Percentiles rank a stretch among this genome's conserved stretches.
Evolutionary conservation across 1,284 basidiomycete genomes (phyloP).

Genomic region (Mycosarcoma mackinlayi): DNA sequence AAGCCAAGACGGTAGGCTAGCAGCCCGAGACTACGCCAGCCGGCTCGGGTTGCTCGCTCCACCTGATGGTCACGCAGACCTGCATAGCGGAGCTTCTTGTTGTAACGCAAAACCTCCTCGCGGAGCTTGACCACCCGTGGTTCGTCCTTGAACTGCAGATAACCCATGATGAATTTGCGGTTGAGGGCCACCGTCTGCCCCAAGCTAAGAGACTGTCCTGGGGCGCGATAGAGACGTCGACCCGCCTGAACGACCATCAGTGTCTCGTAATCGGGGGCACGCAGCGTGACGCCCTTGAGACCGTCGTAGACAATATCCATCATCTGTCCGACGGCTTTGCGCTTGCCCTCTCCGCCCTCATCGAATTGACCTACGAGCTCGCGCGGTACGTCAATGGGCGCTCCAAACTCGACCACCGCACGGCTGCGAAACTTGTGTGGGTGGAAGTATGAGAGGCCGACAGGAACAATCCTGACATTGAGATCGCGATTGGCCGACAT

Average conservation of each 20-base stretch:
- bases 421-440: conserved; percentile 68
- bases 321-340: conserved; percentile 88
- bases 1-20: conserved; percentile 85
- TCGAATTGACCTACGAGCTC: conserved; percentile 91
- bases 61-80: conserved; percentile 99
- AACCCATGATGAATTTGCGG: conserved; percentile 92
- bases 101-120: conserved; percentile 89
- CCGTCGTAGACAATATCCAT: conserved; percentile 93
- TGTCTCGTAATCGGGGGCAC: conserved; percentile 97
- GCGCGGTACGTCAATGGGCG: conserved; percentile 85
- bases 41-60: conserved; percentile 74
- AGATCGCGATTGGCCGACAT: conserved; percentile 66
- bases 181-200: conserved; percentile 98
- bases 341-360: conserved; percentile 86
- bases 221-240: conserved; percentile 90
- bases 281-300: conserved; percentile 95
- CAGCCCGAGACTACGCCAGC: conserved; percentile 88
- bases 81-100: conserved; percentile 87
- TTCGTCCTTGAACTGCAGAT: conserved; percentile 90
- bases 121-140: conserved; percentile 86
- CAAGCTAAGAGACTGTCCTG: conserved; percentile 91
- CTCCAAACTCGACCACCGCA: conserved; percentile 93
- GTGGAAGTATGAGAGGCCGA: conserved; percentile 68
- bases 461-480: conserved; percentile 66
- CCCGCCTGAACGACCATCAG: conserved; percentile 98